Evolutionary conservation across 352 stramenopile species (phyloP), one percentile per base, ranked within the genome.

Genomic region (Pythium plurisporium): DNA sequence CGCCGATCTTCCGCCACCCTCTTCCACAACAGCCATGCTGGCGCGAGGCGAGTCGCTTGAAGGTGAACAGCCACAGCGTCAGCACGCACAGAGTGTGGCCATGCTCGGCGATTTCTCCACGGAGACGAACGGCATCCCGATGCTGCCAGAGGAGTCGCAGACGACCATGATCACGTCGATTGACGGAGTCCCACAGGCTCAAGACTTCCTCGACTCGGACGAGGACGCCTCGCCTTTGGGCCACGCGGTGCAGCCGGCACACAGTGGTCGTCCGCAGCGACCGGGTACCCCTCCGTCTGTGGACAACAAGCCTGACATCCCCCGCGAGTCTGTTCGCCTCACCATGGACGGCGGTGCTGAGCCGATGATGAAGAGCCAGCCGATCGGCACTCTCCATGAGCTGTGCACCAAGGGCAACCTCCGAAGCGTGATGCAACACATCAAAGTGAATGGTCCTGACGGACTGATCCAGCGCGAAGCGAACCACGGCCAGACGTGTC

Each of bases 401-500:
- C 73, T 91, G 34, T 91, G 82, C 55, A 67, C 74, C 19, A 92
- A 91, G 64, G 84, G 84, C 30, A 89, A 94, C 55, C 23, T 90
- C n/a, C 82, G 84, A 20, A 74, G 77, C 34, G 79, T 87, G 12
- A 73, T 92, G 46, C 82, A 92, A 64, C 71, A 88, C 60, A 59
- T 92, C 46, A 76, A 80, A 42, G 79, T 87, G n/a, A 68, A 90
- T 23, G 84, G 84, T 8, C 62, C 80, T 2, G 82, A 91, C 19
- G 73, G 59, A 15, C 48, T 94, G 37, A 67, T 89, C 41, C 67
- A 80, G 34, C 84, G 84, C 33, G 84, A 94, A 42, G 76, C 84
- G 8, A 94, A 94, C 63, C 84, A 94, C 60, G 84, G 84, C 19
- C 84, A 94, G 62, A 92, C 82, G 14, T 78, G 82, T 14, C 63